Base-by-base conservation (phyloP, 2,329 filamentous ascomycete species). In the Pseudocercospora cruenta region DNA sequence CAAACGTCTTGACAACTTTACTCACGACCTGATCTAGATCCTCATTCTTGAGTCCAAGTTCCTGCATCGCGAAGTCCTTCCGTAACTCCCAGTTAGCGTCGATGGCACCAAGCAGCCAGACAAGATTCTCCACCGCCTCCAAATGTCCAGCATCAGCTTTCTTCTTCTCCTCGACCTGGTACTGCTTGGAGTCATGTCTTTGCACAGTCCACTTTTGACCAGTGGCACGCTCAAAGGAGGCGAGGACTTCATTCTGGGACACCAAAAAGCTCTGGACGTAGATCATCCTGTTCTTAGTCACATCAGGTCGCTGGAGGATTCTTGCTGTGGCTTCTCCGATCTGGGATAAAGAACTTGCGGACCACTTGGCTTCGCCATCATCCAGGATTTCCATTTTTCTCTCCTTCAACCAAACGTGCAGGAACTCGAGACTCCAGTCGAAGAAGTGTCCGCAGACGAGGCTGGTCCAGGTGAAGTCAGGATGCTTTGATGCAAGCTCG, bases 401-500 rank as follows among this genome's bases (percentile, higher is more conserved):
- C 33, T 78, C 78, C 9, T 78, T 68, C 49, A 84, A 72, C 65
- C 87, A 80, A 66, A 88, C 81, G 43, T 85, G 86, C 1, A 88
- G 73, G 66, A 86, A 83, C 1, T 83, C 82, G 45, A 89, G 78
- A 14, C 82, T 82, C 85, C 84, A 87, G 72, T 90, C 88, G 73
- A 90, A 88, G 75, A 90, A 87, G 1, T 84, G 78, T 0, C 87
- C 86, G 8, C 80, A 85, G 3, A 87, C 82, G 14, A 91, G 74
- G 1, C 80, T 85, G 1, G 86, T 89, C 88, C 88, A 91, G 31
- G 80, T 83, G 68, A 90, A 84, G 0, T 70, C 75, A 0, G 58
- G 78, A 26, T 71, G 51, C 12, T 68, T 21, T 77, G 70, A 83
- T 1, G 72, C 68, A 3, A 77, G 71, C 24, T 77, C 76, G 67